Evolutionary conservation across 495 filamentous ascomycete species (phyloP), one percentile per base, ranked within the genome.

Genomic region (Corynascus novoguineensis): DNA sequence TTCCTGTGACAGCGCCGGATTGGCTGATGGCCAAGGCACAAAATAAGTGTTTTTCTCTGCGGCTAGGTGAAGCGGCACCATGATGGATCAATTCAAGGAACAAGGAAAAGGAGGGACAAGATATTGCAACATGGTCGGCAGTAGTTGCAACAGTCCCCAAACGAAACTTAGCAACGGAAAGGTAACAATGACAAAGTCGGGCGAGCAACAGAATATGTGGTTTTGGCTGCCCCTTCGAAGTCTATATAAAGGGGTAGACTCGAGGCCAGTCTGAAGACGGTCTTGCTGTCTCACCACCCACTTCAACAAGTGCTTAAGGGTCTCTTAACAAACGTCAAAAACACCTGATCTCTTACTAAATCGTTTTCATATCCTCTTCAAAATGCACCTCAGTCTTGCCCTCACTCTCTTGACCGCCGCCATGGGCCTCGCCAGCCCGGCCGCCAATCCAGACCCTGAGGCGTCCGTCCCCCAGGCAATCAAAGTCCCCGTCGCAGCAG

Each of bases 311-410:
- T 31, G 25, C 11, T 9, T n/a, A 15, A 8, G 34, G 21, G 5
- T 19, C 17, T 3, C 17, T 17, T 19, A 41, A 29, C 10, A 24
- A 21, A 48, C 22, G 22, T 31, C 25, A 17, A 10, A 27, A 11
- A 31, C 29, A 19, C n/a, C 27, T 32, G 11, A 49, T 17, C 28
- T 21, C 17, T 31, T 22, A 32, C 24, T 15, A 3, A 32, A 17
- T 19, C 15, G n/a, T n/a, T n/a, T 17, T 28, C 27, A 32, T 41
- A 47, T n/a, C n/a, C 34, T 2, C 8, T 22, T 9, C 50, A 52
- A 34, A 50, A 50, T 52, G 50, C 50, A 24, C 21, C 9, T 52
- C 50, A 29, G 34, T 25, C 25, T 52, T 35, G 32, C 50, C 25
- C 34, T 52, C 15, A 19, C 50, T 24, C 35, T 52, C 35, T 15